These are phyloP conservation scores for Clarireedia paspali DNA, from an alignment of 2,329 filamentous ascomycete genomes.

Conservation along the genomic window DNA sequence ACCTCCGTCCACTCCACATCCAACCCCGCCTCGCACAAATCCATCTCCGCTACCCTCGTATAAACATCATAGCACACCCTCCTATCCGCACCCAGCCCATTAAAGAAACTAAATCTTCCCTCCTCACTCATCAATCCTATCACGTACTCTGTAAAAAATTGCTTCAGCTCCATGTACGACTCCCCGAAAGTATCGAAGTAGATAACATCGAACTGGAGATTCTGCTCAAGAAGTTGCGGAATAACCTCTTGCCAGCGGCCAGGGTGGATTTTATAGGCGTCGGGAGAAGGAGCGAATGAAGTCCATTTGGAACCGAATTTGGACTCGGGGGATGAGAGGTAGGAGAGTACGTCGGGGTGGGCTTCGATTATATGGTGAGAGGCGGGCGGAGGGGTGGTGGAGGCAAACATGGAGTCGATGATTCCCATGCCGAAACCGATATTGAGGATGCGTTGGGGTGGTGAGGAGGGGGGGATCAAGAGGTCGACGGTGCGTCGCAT, in stretches of 20 bases:
- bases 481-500: slow-evolving; percentile 73
- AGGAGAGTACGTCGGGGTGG: slow-evolving; percentile 66
- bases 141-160: slow-evolving; percentile 84
- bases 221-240: slow-evolving; percentile 57
- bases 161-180: slow-evolving; percentile 75
- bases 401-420: slow-evolving; percentile 68
- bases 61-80: slow-evolving; percentile 96
- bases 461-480: slow-evolving; percentile 40
- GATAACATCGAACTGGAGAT: slow-evolving; percentile 73
- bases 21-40: slow-evolving; percentile 79
- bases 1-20: slow-evolving; percentile 83
- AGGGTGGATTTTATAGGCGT: slow-evolving; percentile 57
- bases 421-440: slow-evolving; percentile 91
- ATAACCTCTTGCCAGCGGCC: slow-evolving; percentile 79
- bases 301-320: slow-evolving; percentile 51
- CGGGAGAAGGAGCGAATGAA: slow-evolving; percentile 46
- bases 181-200: slow-evolving; percentile 99
- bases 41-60: slow-evolving; percentile 83
- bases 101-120: slow-evolving; percentile 80
- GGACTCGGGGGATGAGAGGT: slow-evolving; percentile 37
- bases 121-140: slow-evolving; percentile 65
- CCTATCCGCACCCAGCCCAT: slow-evolving; percentile 85
- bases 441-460: slow-evolving; percentile 67
- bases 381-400: slow-evolving; percentile 46
- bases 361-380: slow-evolving; percentile 82